Conservation (phyloP, 1,139 yeast species). For the Kurtzmaniella quercitrusa region DNA sequence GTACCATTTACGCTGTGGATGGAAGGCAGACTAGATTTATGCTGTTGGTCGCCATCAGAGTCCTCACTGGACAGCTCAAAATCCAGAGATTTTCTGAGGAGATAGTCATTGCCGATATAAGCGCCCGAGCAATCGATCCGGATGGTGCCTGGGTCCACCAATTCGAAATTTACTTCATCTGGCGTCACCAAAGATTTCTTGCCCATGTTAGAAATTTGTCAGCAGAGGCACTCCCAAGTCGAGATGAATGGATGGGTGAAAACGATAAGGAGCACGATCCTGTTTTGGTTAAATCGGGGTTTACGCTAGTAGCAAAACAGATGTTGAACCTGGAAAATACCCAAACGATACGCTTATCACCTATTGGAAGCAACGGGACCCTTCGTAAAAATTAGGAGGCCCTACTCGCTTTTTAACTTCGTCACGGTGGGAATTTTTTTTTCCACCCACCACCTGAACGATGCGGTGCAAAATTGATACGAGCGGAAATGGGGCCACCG, state of each 20-base stretch:
- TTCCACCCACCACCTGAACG: constrained; percentile 1
- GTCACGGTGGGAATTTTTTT: constrained; percentile 1
- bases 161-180: constrained; percentile 21
- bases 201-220: constrained; percentile 3
- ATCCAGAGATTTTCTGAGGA: constrained; percentile 19
- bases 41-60: constrained; percentile 6
- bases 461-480: background rate
- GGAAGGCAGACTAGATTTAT: constrained; percentile 7
- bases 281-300: too few species aligned
- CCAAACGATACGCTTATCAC: too few species aligned
- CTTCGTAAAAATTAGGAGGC: background rate
- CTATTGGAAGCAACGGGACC: background rate
- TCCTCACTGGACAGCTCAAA: constrained; percentile 6
- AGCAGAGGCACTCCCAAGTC: background rate
- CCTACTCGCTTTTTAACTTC: background rate
- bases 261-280: too few species aligned
- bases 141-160: constrained; percentile 36
- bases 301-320: too few species aligned
- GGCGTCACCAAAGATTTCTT: constrained; percentile 7
- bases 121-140: constrained; percentile 46
- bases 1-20: constrained; percentile 1
- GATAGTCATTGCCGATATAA: constrained; percentile 42
- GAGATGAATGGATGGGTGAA: too few species aligned
- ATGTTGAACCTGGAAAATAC: too few species aligned
- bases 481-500: too few species aligned